phyloP scores from a whole-genome alignment of 257 asterid genomes.

The Solanum gandarillasii region DNA sequence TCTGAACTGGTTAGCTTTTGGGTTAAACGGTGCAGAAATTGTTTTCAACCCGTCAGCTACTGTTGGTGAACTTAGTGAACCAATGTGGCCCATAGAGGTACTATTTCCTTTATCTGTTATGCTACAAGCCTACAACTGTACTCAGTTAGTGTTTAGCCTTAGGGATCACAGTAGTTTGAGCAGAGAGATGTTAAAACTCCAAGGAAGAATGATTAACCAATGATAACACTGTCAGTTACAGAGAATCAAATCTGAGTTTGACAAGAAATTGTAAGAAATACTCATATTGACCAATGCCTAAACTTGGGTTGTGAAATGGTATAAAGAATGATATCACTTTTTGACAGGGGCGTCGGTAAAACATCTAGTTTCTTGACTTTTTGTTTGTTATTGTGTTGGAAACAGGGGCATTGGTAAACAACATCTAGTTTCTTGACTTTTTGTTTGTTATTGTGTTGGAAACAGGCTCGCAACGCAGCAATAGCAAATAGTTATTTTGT shows the following conservation, averaged over 20 bases:
- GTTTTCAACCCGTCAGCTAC: slow-evolving; percentile 96
- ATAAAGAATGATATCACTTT: neutral
- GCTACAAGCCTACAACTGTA: neutral
- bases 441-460: slow-evolving; percentile 4
- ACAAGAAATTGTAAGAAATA: neutral
- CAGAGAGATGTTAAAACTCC: neutral
- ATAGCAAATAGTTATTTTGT: slow-evolving; percentile 86
- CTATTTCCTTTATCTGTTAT: neutral
- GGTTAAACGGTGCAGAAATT: slow-evolving; percentile 93
- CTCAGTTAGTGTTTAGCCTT: neutral
- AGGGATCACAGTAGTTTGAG: neutral
- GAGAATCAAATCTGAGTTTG: neutral
- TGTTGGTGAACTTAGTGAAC: slow-evolving; percentile 98
- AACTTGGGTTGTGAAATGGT: neutral
- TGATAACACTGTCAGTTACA: neutral
- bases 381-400: slow-evolving; percentile 4
- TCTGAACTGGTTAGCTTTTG: slow-evolving; percentile 89
- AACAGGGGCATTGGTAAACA: slow-evolving; percentile 26
- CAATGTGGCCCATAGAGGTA: slow-evolving; percentile 99
- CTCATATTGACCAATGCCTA: neutral
- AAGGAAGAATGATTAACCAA: neutral
- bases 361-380: neutral
- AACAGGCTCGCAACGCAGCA: slow-evolving; percentile 93
- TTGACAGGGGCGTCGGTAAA: neutral
- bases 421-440: neutral